These are phyloP conservation scores for Globisporangium abappressorium DNA, from an alignment of 352 stramenopile species.

Conservation along the genomic window DNA sequence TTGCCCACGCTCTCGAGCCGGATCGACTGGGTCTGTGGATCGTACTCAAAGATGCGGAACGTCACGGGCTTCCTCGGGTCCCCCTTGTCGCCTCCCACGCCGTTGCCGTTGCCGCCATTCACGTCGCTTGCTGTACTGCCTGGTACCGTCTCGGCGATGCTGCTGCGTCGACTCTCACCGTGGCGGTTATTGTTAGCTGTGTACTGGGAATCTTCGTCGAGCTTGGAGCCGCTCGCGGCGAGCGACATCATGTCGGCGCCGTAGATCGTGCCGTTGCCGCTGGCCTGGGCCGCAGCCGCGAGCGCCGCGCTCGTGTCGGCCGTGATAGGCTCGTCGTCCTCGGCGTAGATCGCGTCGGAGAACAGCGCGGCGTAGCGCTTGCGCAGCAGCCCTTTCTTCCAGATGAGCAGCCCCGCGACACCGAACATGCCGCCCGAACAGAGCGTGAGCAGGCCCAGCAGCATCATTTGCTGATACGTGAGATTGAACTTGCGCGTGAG, in stretches of 20 bases:
- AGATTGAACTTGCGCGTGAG: conserved; percentile 73
- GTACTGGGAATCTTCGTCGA: conserved; percentile 19
- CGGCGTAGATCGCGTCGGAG: conserved; percentile 51
- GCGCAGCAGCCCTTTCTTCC: conserved; percentile 63
- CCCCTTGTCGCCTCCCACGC: background rate
- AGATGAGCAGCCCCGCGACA: conserved; percentile 66
- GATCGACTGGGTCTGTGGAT: conserved; percentile 46
- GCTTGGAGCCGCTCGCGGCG: background rate
- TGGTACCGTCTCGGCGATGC: background rate
- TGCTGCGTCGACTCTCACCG: conserved; percentile 7
- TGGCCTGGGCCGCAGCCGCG: conserved; percentile 9
- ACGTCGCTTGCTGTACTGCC: conserved; percentile 1
- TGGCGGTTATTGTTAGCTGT: background rate
- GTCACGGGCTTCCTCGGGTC: conserved; percentile 38
- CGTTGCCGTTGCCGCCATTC: background rate
- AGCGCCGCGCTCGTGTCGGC: conserved; percentile 13
- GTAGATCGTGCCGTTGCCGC: conserved; percentile 18
- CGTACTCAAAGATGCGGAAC: conserved; percentile 73
- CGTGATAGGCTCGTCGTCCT: conserved; percentile 29
- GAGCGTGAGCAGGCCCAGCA: conserved; percentile 51
- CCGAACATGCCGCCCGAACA: conserved; percentile 56
- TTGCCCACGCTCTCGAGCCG: conserved; percentile 47
- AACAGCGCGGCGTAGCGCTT: conserved; percentile 74
- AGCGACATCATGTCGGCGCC: conserved; percentile 6
- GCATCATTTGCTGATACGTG: conserved; percentile 71